Evolutionary conservation across 2,329 filamentous ascomycete genomes (phyloP).

Genomic region (Teratosphaeria destructans): DNA sequence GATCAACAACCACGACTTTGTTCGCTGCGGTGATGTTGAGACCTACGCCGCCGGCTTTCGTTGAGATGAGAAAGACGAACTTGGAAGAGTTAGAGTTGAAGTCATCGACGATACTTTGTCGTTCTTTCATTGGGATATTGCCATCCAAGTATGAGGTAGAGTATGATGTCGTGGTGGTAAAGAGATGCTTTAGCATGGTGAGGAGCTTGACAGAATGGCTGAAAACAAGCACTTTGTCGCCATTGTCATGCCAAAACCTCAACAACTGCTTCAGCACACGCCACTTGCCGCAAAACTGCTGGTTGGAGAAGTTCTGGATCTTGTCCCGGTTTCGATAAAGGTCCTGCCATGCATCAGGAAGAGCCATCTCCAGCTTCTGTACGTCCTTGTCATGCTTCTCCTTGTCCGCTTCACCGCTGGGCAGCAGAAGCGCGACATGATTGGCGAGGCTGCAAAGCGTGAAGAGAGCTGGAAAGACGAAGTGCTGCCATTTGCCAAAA

Average conservation of each 20-base stretch:
- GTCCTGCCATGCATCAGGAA: constrained; percentile 64
- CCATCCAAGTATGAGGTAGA: constrained; percentile 88
- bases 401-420: constrained; percentile 49
- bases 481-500: constrained; percentile 58
- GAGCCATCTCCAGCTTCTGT: constrained; percentile 59
- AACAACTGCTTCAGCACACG: constrained; percentile 78
- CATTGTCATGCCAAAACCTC: constrained; percentile 78
- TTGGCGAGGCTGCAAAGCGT: constrained; percentile 82
- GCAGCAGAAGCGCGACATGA: constrained; percentile 81
- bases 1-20: constrained; percentile 94
- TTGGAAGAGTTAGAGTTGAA: constrained; percentile 82
- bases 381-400: constrained; percentile 74
- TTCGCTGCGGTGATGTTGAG: constrained; percentile 96
- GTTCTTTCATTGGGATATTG: constrained; percentile 69
- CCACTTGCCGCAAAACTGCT: constrained; percentile 95
- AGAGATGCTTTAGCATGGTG: constrained; percentile 72
- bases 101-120: constrained; percentile 68
- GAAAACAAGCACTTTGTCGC: constrained; percentile 92
- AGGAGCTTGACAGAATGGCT: constrained; percentile 82
- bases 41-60: constrained; percentile 83
- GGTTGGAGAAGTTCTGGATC: constrained; percentile 70
- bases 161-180: constrained; percentile 73
- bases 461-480: constrained; percentile 77
- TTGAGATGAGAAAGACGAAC: constrained; percentile 94
- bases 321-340: constrained; percentile 67